Percentiles rank a stretch among this genome's conserved stretches.
These are phyloP conservation scores for Phytophthora brassicae DNA, from an alignment of 352 stramenopile species.

Conservation along the genomic window DNA sequence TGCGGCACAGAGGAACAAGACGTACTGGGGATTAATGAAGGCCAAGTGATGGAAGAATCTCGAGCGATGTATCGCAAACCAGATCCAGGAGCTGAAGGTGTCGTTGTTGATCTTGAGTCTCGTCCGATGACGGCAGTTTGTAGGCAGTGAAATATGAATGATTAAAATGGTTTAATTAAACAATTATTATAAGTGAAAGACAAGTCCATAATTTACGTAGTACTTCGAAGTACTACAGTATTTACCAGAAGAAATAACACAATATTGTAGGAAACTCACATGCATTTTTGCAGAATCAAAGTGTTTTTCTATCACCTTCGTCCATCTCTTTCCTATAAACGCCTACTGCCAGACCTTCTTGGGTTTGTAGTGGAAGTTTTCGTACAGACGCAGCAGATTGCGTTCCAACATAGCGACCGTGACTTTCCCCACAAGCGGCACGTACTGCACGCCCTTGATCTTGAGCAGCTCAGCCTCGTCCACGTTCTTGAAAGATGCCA, in stretches of 20 bases:
- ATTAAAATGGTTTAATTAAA: too few species aligned
- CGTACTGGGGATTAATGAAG: conserved; percentile 89
- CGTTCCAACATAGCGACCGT: conserved; percentile 96
- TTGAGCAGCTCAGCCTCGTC: conserved; percentile 91
- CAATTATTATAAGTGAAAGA: too few species aligned
- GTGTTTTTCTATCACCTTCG: conserved; percentile 18
- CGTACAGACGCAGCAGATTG: conserved; percentile 95
- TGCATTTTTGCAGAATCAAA: conserved; percentile 29
- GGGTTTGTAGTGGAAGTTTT: conserved; percentile 94
- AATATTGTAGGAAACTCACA: conserved; percentile 11
- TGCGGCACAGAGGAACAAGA: conserved; percentile 84
- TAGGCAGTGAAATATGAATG: conserved; percentile 43
- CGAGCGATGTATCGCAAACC: conserved; percentile 79
- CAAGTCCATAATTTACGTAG: too few species aligned
- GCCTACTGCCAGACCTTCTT: conserved; percentile 84
- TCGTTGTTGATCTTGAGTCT: conserved; percentile 66
- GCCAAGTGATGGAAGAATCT: conserved; percentile 83
- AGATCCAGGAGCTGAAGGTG: conserved; percentile 71
- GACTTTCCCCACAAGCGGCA: conserved; percentile 96
- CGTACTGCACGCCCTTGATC: conserved; percentile 92
- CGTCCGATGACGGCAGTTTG: conserved; percentile 71
- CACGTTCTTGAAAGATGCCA: conserved; percentile 96
- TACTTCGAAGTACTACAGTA: too few species aligned
- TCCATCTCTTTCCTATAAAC: background rate
- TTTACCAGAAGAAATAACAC: too few species aligned